Base-by-base conservation (phyloP, 371 early-diverging fungal genomes). In the Choanephora cucurbitarum region DNA sequence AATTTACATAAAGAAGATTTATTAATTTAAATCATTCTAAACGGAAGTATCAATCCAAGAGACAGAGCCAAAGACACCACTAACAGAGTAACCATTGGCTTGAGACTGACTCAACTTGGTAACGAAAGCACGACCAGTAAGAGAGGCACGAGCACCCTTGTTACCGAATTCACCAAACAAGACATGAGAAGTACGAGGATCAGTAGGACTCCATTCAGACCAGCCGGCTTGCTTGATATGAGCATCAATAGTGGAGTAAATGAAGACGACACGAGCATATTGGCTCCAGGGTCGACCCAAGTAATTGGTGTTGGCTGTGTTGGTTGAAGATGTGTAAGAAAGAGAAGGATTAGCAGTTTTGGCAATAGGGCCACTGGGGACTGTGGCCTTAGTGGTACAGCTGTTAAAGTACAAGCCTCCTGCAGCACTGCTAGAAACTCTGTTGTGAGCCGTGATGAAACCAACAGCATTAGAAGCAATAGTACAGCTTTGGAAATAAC, bases 251-350 rank as follows among this genome's bases (percentile, higher is more conserved):
- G 24, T 31, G 6, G 55, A 58, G 32, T 60, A 52, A 64, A 67
- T 63, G 48, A 60, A 64, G 15, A 64, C 57, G 3, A 71, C 72
- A 31, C 57, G 65, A 11, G 68, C 62, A 50, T 65, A 68, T n/a
- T 55, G 17, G 11, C 68, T 49, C 65, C 68, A 71, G 9, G 72
- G 72, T 24, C 72, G 60, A 15, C 68, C 72, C 1, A 71, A 44
- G 49, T 57, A 54, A 9, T 33, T 48, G 5, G 47, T 33, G 39
- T 22, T 37, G 15, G 49, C 10, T 15, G 49, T 49, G 17, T 57
- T 49, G 18, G 57, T 42, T 21, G 49, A n/a, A 8, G 49, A 57
- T 15, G 57, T 49, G 49, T 49, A 57, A 21, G 57, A 49, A 2
- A 49, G 28, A 14, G 57, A 21, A 15, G 41, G 34, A 21, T 47